phyloP scores from a whole-genome alignment of 805 yeast genomes.

The Ogataea ramenticola region DNA sequence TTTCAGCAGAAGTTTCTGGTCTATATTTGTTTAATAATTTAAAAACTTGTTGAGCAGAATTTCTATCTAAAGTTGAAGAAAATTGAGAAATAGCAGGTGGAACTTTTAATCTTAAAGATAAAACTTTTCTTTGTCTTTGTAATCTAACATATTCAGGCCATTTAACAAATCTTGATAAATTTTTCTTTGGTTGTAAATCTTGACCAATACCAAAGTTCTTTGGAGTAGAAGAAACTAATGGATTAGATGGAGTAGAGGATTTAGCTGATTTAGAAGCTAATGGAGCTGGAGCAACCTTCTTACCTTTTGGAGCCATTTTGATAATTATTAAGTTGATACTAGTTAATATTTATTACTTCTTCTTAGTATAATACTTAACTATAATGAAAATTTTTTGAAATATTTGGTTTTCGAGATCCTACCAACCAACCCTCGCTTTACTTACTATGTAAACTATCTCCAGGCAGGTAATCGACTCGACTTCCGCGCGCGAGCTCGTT shows the following conservation, averaged over 20 bases:
- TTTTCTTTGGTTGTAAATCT: slow-evolving; percentile 84
- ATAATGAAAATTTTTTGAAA: too few relatives aligned
- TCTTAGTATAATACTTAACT: too few relatives aligned
- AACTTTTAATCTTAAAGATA: slow-evolving; percentile 89
- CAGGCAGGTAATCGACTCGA: too few relatives aligned
- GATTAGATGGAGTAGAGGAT: slow-evolving; percentile 53
- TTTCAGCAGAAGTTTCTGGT: slow-evolving; percentile 93
- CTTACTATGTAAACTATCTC: too few relatives aligned
- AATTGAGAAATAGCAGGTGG: slow-evolving; percentile 96
- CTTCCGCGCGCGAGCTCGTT: too few relatives aligned
- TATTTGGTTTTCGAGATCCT: too few relatives aligned
- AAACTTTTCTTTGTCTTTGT: slow-evolving; percentile 96
- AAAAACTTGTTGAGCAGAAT: slow-evolving; percentile 94
- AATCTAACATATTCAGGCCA: slow-evolving; percentile 97
- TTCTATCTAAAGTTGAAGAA: slow-evolving; percentile 92
- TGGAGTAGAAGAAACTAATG: slow-evolving; percentile 80
- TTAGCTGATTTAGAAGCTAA: slow-evolving; percentile 63
- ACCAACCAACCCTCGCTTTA: too few relatives aligned
- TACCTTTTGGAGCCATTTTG: slow-evolving; percentile 37
- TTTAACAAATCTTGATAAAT: slow-evolving; percentile 91
- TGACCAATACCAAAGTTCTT: slow-evolving; percentile 94
- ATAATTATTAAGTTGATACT: neutral
- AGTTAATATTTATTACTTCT: too few relatives aligned
- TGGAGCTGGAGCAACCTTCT: slow-evolving; percentile 96
- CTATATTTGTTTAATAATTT: slow-evolving; percentile 96